Evolutionary conservation across 257 asterid species (phyloP).

Genomic region (Verbascum thapsus): DNA sequence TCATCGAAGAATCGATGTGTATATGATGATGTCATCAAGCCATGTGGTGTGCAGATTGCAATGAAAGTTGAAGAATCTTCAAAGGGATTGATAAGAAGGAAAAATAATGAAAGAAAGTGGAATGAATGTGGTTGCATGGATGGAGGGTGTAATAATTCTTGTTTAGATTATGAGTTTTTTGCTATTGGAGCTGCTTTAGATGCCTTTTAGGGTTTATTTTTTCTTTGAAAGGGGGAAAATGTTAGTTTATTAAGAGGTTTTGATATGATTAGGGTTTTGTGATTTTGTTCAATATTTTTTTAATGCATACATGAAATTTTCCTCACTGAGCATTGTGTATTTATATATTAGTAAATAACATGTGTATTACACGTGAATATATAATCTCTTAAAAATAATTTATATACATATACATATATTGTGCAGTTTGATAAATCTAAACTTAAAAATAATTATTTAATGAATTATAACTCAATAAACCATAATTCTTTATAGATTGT

Average conservation of each 20-base stretch:
- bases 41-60: slow-evolving; percentile 49
- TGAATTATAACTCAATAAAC: too few relatives aligned
- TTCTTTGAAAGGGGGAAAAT: neutral
- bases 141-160: slow-evolving; percentile 37
- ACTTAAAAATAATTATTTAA: too few relatives aligned
- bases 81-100: neutral
- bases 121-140: slow-evolving; percentile 40
- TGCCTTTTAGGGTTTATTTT: slow-evolving; percentile 21
- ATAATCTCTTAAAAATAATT: too few relatives aligned
- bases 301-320: too few relatives aligned
- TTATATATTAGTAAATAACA: too few relatives aligned
- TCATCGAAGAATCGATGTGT: slow-evolving; percentile 25
- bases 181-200: slow-evolving; percentile 48
- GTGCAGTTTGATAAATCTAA: too few relatives aligned
- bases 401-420: too few relatives aligned
- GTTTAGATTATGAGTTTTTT: slow-evolving; percentile 47
- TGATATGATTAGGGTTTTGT: neutral
- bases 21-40: slow-evolving; percentile 40
- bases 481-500: too few relatives aligned
- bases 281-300: too few relatives aligned
- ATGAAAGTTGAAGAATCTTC: slow-evolving; percentile 39
- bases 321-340: too few relatives aligned
- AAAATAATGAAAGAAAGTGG: slow-evolving; percentile 28
- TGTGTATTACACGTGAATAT: too few relatives aligned
- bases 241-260: neutral